phyloP scores from a whole-genome alignment of 2,329 filamentous ascomycete genomes.

The Leptographium flavum region DNA sequence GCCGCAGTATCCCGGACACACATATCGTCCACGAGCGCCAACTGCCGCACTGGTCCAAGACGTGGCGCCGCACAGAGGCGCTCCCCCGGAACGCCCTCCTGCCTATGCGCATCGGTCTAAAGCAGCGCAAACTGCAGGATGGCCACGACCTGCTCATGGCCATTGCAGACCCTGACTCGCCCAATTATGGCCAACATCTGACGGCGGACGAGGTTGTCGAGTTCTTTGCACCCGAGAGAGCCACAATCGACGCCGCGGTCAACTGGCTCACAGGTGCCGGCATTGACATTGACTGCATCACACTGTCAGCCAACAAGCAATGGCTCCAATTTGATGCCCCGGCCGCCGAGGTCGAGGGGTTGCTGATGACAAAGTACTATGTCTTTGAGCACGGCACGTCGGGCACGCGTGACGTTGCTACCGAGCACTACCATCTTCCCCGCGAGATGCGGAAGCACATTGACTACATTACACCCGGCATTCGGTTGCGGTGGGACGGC shows the following conservation, averaged over 20 bases:
- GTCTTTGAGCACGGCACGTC: constrained; percentile 12
- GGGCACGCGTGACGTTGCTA: constrained; percentile 12
- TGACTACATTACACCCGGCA: constrained; percentile 42
- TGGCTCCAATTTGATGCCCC: constrained; percentile 17
- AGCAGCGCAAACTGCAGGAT: constrained; percentile 16
- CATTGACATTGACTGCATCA: constrained; percentile 13
- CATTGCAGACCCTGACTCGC: constrained; percentile 15
- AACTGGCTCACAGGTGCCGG: constrained; percentile 20
- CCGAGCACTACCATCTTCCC: constrained; percentile 27
- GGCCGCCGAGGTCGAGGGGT: constrained; percentile 13
- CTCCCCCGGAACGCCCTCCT: constrained; percentile 12
- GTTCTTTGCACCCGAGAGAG: constrained; percentile 21
- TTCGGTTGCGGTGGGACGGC: constrained; percentile 25
- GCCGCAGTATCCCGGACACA: constrained; percentile 7
- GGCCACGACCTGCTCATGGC: constrained; percentile 19
- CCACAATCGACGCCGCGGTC: constrained; percentile 18
- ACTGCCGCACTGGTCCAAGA: constrained; percentile 11
- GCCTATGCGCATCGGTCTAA: constrained; percentile 13
- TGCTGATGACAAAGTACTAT: constrained; percentile 15
- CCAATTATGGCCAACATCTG: constrained; percentile 24
- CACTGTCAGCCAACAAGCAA: constrained; percentile 12
- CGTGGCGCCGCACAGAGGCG: constrained; percentile 16
- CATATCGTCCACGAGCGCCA: constrained; percentile 20
- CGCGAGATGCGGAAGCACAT: constrained; percentile 30
- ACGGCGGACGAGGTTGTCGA: constrained; percentile 21